Evolutionary conservation across 2,329 filamentous ascomycete genomes (phyloP).

Genomic region (Colletotrichum sp.): DNA sequence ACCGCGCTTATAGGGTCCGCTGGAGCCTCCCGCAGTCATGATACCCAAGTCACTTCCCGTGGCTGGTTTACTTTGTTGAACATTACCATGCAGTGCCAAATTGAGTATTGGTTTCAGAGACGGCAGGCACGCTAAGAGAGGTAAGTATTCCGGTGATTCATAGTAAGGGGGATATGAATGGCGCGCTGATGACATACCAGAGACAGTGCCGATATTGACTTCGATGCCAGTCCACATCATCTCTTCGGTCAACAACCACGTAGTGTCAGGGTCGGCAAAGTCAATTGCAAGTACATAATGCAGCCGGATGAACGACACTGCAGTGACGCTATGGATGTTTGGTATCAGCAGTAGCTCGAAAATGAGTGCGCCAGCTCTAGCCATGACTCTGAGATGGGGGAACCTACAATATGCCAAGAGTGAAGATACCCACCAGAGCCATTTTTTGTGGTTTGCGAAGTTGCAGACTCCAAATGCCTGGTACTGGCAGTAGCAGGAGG

Average conservation of each 20-base stretch:
- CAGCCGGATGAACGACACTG: conserved; percentile 23
- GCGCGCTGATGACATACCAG: background rate
- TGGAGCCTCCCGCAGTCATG: background rate
- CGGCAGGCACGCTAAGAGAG: background rate
- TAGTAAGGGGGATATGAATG: too few relatives aligned
- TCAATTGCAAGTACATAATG: conserved; percentile 15
- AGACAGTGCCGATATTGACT: background rate
- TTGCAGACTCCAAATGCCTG: conserved; percentile 30
- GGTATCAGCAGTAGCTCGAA: background rate
- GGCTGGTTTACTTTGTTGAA: background rate
- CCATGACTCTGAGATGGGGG: background rate
- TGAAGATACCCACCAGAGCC: conserved; percentile 28
- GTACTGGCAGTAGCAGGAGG: conserved; percentile 31
- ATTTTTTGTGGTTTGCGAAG: conserved; percentile 28
- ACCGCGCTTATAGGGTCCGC: background rate
- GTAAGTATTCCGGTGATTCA: background rate
- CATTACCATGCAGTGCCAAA: background rate
- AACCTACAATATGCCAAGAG: conserved; percentile 25
- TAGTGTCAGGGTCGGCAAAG: conserved; percentile 25
- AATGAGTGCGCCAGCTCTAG: background rate
- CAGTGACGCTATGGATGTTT: conserved; percentile 8
- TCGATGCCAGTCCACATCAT: background rate
- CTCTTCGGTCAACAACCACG: conserved; percentile 25
- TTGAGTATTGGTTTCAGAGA: background rate
- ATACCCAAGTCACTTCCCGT: background rate